A percentile compares a stretch with the other conserved stretches of the same genome.
phyloP scores from a whole-genome alignment of 106 monocot species.

The Dendrobium chrysotoxum region DNA sequence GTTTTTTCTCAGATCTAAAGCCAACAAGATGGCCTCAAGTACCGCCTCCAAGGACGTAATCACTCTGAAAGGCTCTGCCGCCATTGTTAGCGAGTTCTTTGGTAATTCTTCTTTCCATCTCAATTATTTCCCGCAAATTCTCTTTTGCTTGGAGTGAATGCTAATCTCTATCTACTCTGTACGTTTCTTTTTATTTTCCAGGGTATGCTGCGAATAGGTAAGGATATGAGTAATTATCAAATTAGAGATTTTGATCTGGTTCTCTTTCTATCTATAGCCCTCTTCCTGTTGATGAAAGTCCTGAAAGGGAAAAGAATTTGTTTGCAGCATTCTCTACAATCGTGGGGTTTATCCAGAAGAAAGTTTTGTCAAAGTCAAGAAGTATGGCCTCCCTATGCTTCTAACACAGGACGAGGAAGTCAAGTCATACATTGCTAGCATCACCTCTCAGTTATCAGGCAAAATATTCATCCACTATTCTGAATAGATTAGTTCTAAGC shows the following conservation, averaged over 20 bases:
- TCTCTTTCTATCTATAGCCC: not conserved
- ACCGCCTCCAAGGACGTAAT: slow-evolving; percentile 88
- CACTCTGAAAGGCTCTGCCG: slow-evolving; percentile 90
- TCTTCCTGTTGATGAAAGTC: slow-evolving; percentile 5
- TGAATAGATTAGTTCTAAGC: not conserved
- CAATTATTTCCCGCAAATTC: not conserved
- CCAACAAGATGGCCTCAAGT: slow-evolving; percentile 60
- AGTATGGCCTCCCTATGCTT: slow-evolving; percentile 90
- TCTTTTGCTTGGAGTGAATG: not conserved
- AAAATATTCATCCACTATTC: not conserved
- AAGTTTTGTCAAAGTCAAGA: slow-evolving; percentile 90
- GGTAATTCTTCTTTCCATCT: slow-evolving; percentile 28
- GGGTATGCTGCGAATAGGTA: slow-evolving; percentile 97
- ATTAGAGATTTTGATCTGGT: not conserved
- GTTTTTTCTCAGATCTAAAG: too few species aligned
- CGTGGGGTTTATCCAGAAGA: slow-evolving; percentile 92
- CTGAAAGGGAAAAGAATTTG: not conserved
- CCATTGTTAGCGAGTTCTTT: slow-evolving; percentile 98
- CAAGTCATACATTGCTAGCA: slow-evolving; percentile 64
- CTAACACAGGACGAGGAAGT: slow-evolving; percentile 87
- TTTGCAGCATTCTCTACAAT: slow-evolving; percentile 84
- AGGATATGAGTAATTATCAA: not conserved
- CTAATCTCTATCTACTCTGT: not conserved
- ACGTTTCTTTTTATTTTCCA: slow-evolving; percentile 18
- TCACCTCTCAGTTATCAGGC: slow-evolving; percentile 89